Percentiles rank a stretch among this genome's conserved stretches.
phyloP scores from a whole-genome alignment of 768 basidiomycete species.

The Wakefieldia striispora region DNA sequence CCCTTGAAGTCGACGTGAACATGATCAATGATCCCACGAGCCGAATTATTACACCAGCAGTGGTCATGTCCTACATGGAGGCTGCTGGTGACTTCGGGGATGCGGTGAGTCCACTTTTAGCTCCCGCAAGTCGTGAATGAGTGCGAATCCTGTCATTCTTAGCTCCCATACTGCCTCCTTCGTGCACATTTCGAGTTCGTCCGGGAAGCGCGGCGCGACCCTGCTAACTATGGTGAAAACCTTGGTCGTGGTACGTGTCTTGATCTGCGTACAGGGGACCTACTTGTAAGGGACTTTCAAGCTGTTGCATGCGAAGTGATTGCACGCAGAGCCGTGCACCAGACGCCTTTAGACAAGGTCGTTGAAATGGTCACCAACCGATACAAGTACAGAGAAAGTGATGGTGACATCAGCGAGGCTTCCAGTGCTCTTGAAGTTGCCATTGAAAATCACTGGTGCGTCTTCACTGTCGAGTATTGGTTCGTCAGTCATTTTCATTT shows the following conservation, averaged over 20 bases:
- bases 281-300: slow-evolving; percentile 26
- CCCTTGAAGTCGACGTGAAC: slow-evolving; percentile 70
- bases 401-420: slow-evolving; percentile 74
- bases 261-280: background rate
- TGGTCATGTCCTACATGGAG: slow-evolving; percentile 71
- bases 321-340: slow-evolving; percentile 77
- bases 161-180: slow-evolving; percentile 83
- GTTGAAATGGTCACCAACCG: slow-evolving; percentile 75
- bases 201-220: slow-evolving; percentile 76
- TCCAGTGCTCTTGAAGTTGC: slow-evolving; percentile 83
- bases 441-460: slow-evolving; percentile 87
- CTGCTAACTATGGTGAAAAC: slow-evolving; percentile 88
- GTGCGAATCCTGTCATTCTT: background rate
- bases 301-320: slow-evolving; percentile 83
- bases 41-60: slow-evolving; percentile 77
- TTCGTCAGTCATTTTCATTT: background rate
- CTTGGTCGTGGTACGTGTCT: slow-evolving; percentile 60
- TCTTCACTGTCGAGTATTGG: background rate
- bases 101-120: slow-evolving; percentile 51
- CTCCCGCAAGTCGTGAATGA: background rate
- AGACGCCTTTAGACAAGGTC: slow-evolving; percentile 58
- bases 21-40: slow-evolving; percentile 74
- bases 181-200: slow-evolving; percentile 78
- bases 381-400: slow-evolving; percentile 65
- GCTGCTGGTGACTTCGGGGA: slow-evolving; percentile 88